Base-by-base conservation (phyloP, 441 rosid species). In the Gossypium davidsonii region DNA sequence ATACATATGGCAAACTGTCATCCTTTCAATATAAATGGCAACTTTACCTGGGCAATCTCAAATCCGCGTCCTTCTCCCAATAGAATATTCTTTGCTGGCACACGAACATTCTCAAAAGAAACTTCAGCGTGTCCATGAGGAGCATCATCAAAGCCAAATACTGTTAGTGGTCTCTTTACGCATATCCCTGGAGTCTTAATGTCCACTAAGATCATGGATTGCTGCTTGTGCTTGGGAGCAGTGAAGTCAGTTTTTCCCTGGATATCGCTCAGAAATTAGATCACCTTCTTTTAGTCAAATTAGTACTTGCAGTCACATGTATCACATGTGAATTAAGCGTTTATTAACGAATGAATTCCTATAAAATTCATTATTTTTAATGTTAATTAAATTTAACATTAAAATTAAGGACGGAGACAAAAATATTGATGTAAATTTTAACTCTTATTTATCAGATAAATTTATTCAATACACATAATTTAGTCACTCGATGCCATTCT, bases 41-140 rank as follows among this genome's bases (percentile, higher is more conserved):
- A 58, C 26, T 46, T 76, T 86, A 95, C 98, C 97, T 93, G 99
- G 20, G 99, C 98, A 83, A 95, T 95, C 85, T 95, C 99, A 79
- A 95, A 93, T 57, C 99, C 98, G 67, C 97, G 86, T 60, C 99
- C 99, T 91, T 93, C 99, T 55, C 98, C 99, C 34, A 95, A 79
- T 72, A 95, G 87, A 67, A 95, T 93, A 78, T 95, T 93, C 79
- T 80, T 85, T 17, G 96, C 89, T 5, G 98, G 97, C 66, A 95
- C 98, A 69, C 76, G 5, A 20, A 93, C 98, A 79, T 89, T 91
- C 67, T 90, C 81, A 71, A 95, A 95, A 56, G 79, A 80, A 66
- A 95, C 78, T 78, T 95, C 99, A 67, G 97, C 98, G 72, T 95
- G 99, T 56, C 99, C 99, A 79, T 93, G 99, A 82, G 99, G 99